phyloP scores from a whole-genome alignment of 257 asterid genomes.

The Salvia hispanica region DNA sequence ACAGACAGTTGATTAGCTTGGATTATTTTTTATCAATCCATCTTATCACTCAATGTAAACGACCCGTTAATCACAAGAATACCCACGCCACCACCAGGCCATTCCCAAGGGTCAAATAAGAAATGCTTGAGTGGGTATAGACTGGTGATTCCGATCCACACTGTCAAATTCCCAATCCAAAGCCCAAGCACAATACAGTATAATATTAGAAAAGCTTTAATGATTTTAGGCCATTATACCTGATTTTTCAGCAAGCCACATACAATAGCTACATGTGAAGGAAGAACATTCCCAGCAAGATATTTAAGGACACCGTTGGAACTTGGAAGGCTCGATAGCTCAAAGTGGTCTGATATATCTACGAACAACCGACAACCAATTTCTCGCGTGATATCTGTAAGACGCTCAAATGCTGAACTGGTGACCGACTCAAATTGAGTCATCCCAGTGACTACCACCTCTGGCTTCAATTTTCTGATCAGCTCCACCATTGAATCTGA shows the following conservation, averaged over 20 bases:
- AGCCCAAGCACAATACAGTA: background rate
- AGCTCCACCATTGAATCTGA: constrained; percentile 93
- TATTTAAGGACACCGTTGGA: constrained; percentile 91
- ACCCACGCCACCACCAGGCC: too few relatives aligned
- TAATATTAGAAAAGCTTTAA: background rate
- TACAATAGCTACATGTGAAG: constrained; percentile 85
- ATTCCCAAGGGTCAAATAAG: background rate
- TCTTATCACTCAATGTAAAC: too few relatives aligned
- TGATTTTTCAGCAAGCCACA: constrained; percentile 89
- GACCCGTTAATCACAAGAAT: too few relatives aligned
- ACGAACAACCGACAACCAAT: constrained; percentile 76
- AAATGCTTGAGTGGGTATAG: background rate
- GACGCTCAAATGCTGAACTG: constrained; percentile 79
- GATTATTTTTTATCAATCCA: too few relatives aligned
- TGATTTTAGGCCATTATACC: constrained; percentile 42
- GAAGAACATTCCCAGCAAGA: constrained; percentile 85
- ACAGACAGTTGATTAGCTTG: too few relatives aligned
- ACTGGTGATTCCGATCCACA: background rate
- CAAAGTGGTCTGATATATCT: constrained; percentile 95
- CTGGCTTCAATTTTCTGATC: constrained; percentile 84
- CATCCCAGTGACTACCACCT: constrained; percentile 92
- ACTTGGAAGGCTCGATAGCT: constrained; percentile 89
- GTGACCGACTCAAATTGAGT: constrained; percentile 89
- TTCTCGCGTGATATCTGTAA: constrained; percentile 67
- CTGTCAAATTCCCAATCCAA: background rate